phyloP scores from a whole-genome alignment of 2,329 filamentous ascomycete species.

The Alternaria triticimaculans region DNA sequence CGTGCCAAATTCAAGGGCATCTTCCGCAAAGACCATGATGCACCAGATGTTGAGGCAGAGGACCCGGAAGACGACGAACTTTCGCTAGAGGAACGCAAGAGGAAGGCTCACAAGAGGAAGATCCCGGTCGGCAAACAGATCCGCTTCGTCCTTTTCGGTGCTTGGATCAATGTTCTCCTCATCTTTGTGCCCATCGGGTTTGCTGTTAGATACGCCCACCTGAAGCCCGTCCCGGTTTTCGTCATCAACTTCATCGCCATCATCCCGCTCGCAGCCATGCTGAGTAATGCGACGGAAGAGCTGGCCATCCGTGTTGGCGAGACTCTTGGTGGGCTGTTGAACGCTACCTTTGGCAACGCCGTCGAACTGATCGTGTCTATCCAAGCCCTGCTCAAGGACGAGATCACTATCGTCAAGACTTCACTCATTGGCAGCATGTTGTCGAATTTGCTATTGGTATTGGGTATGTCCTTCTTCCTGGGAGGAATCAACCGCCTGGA shows the following conservation, averaged over 20 bases:
- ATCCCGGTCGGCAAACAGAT: conserved; percentile 61
- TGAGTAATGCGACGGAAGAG: conserved; percentile 90
- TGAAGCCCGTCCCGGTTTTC: conserved; percentile 62
- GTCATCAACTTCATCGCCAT: conserved; percentile 94
- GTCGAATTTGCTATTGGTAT: conserved; percentile 85
- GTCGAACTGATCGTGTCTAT: conserved; percentile 90
- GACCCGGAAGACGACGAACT: conserved; percentile 32
- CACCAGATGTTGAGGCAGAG: conserved; percentile 22
- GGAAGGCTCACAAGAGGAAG: conserved; percentile 40
- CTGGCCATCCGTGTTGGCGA: conserved; percentile 80
- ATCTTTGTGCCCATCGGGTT: conserved; percentile 80
- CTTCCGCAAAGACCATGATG: conserved; percentile 32
- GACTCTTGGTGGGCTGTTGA: conserved; percentile 84
- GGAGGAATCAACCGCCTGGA: conserved; percentile 79
- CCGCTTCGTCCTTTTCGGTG: conserved; percentile 76
- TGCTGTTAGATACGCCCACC: conserved; percentile 68
- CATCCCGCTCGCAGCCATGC: conserved; percentile 83
- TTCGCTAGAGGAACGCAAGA: conserved; percentile 41
- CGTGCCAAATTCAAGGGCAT: conserved; percentile 43
- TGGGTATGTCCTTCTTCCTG: conserved; percentile 93
- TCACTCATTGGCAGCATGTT: conserved; percentile 91
- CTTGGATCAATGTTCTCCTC: conserved; percentile 85
- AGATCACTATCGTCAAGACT: conserved; percentile 88
- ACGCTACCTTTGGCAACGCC: conserved; percentile 90
- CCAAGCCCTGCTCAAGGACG: conserved; percentile 75